phyloP scores from a whole-genome alignment of 495 filamentous ascomycete genomes.

The Tetracladium setigerum region DNA sequence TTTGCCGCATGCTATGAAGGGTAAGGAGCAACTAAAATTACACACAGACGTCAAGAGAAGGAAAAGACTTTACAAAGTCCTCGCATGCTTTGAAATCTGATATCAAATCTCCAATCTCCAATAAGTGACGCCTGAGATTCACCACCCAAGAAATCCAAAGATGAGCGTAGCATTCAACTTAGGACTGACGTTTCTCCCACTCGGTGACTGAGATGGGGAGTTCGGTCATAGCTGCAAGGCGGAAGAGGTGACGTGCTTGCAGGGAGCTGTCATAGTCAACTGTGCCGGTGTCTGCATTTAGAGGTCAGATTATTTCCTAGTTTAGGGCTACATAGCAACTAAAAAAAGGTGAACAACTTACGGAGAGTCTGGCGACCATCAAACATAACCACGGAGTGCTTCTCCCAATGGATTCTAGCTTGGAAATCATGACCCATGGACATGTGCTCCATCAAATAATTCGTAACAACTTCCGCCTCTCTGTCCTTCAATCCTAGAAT shows the following conservation, averaged over 20 bases:
- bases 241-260: slow-evolving; percentile 46
- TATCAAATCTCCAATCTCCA: no score
- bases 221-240: slow-evolving; percentile 42
- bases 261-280: slow-evolving; percentile 45
- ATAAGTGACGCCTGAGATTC: no score
- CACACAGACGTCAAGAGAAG: no score
- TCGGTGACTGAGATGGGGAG: slow-evolving; percentile 44
- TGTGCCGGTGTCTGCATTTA: slow-evolving; percentile 41
- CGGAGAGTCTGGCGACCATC: slow-evolving; percentile 48
- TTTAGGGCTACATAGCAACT: not conserved
- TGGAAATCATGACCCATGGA: slow-evolving; percentile 34
- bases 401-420: slow-evolving; percentile 30
- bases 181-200: not conserved
- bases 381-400: slow-evolving; percentile 31
- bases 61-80: no score
- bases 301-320: not conserved
- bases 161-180: not conserved
- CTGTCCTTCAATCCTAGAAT: slow-evolving; percentile 32
- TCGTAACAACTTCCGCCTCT: slow-evolving; percentile 38
- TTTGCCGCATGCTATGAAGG: no score
- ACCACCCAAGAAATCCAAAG: no score
- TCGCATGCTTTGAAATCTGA: no score
- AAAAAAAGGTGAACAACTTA: slow-evolving; percentile 27
- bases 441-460: slow-evolving; percentile 34
- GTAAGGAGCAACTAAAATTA: no score